These are phyloP conservation scores for Fusarium pseudoanthophilum DNA, from an alignment of 2,329 filamentous ascomycete species.

Conservation along the genomic window DNA sequence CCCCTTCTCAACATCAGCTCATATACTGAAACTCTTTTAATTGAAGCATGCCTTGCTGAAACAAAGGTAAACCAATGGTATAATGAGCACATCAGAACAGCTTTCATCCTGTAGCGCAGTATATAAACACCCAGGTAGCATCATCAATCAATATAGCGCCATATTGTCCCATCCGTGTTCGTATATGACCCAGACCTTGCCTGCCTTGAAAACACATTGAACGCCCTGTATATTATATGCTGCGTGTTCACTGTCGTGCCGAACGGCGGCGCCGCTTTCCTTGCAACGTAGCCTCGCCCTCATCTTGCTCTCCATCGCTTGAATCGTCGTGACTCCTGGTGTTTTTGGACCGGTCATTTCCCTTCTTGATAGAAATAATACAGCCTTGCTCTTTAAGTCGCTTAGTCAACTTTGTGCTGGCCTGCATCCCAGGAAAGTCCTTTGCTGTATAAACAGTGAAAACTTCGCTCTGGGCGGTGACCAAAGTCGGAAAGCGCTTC, in stretches of 20 bases:
- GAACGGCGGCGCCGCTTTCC: constrained; percentile 41
- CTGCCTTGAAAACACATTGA: constrained; percentile 12
- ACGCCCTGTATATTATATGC: constrained; percentile 27
- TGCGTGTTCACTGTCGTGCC: constrained; percentile 22
- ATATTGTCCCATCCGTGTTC: constrained; percentile 16
- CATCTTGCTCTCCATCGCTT: constrained; percentile 57
- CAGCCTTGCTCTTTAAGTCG: constrained; percentile 81
- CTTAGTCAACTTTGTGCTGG: constrained; percentile 79
- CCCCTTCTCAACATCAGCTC: neutral
- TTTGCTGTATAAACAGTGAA: constrained; percentile 87
- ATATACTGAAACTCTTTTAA: constrained; percentile 12
- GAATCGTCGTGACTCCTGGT: constrained; percentile 54
- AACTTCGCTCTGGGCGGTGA: constrained; percentile 70
- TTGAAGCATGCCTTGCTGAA: constrained; percentile 16
- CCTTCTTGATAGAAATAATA: constrained; percentile 87
- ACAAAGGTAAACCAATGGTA: constrained; percentile 28
- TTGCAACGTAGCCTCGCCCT: constrained; percentile 29
- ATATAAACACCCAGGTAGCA: neutral
- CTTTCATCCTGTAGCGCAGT: neutral
- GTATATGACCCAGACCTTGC: constrained; percentile 17
- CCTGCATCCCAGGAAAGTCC: constrained; percentile 86
- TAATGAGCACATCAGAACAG: constrained; percentile 12
- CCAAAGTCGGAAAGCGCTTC: constrained; percentile 61
- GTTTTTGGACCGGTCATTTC: constrained; percentile 71
- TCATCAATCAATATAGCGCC: constrained; percentile 9